Conservation (phyloP, 2,329 filamentous ascomycete genomes). For the Waltergamsia citrina region DNA sequence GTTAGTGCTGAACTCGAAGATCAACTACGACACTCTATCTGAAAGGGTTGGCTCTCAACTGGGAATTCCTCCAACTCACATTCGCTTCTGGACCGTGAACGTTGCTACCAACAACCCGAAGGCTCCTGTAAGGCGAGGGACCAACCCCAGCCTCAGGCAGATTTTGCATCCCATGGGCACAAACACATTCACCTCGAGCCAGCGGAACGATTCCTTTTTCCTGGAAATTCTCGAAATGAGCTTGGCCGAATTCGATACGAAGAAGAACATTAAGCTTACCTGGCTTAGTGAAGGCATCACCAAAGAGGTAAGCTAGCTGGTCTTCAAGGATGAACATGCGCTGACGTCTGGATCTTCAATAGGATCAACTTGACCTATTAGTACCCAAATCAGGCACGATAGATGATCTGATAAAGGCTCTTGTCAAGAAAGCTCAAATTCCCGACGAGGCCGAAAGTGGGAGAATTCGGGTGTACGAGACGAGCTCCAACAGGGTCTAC, state of each 20-base stretch:
- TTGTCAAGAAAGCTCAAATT: slow-evolving; percentile 75
- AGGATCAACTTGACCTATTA: slow-evolving; percentile 74
- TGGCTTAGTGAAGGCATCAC: slow-evolving; percentile 84
- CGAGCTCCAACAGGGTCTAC: slow-evolving; percentile 73
- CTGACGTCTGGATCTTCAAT: too few species aligned
- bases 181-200: slow-evolving; percentile 58
- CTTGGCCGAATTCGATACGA: slow-evolving; percentile 83
- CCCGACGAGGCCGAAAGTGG: slow-evolving; percentile 61
- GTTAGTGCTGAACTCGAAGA: slow-evolving; percentile 75
- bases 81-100: slow-evolving; percentile 87
- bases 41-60: slow-evolving; percentile 75
- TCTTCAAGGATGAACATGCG: too few species aligned
- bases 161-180: slow-evolving; percentile 68
- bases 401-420: slow-evolving; percentile 63
- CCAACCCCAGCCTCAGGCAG: slow-evolving; percentile 61
- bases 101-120: slow-evolving; percentile 69
- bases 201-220: slow-evolving; percentile 70
- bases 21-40: slow-evolving; percentile 79
- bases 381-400: slow-evolving; percentile 80
- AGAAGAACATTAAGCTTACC: slow-evolving; percentile 75
- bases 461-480: slow-evolving; percentile 73
- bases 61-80: slow-evolving; percentile 69
- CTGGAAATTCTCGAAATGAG: slow-evolving; percentile 95
- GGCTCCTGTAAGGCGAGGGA: slow-evolving; percentile 61
- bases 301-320: slow-evolving; percentile 59